Evolutionary conservation across 345 rosid genomes (phyloP).

Genomic region (Dimocarpus longan): DNA sequence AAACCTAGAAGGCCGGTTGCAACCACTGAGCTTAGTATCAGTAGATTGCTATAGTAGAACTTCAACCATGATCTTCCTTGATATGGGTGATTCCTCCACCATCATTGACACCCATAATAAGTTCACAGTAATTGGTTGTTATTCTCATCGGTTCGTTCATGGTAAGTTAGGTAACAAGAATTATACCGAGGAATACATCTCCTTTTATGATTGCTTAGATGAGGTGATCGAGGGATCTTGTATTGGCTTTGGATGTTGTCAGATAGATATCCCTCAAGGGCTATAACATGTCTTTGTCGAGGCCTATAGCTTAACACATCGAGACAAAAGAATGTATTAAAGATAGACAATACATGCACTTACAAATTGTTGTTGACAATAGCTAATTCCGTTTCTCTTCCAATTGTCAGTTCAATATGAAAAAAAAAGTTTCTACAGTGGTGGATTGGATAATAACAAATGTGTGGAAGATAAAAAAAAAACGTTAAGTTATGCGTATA

Average conservation of each 20-base stretch:
- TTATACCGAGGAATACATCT: background rate
- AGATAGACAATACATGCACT: constrained; percentile 20
- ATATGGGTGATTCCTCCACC: background rate
- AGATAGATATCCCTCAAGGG: background rate
- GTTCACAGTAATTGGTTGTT: constrained; percentile 3
- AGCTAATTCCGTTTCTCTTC: constrained; percentile 8
- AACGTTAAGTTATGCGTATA: no score
- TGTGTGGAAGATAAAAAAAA: constrained; percentile 8
- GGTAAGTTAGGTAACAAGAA: background rate
- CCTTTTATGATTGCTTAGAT: background rate
- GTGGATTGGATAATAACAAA: constrained; percentile 40
- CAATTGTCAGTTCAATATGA: background rate
- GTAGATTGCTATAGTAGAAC: background rate
- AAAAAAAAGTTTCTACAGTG: constrained; percentile 13
- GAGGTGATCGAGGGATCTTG: background rate
- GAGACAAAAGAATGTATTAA: background rate
- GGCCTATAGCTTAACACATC: background rate
- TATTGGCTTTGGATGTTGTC: background rate
- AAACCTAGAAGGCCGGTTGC: background rate
- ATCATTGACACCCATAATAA: background rate
- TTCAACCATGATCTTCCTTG: accelerated
- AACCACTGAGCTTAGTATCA: background rate
- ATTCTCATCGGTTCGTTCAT: background rate
- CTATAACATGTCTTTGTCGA: background rate
- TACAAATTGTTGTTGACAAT: constrained; percentile 15